A percentile compares a stretch with the other conserved stretches of the same genome.
Evolutionary conservation across 305 asterid genomes (phyloP).

Genomic region (Plantago coronopus): DNA sequence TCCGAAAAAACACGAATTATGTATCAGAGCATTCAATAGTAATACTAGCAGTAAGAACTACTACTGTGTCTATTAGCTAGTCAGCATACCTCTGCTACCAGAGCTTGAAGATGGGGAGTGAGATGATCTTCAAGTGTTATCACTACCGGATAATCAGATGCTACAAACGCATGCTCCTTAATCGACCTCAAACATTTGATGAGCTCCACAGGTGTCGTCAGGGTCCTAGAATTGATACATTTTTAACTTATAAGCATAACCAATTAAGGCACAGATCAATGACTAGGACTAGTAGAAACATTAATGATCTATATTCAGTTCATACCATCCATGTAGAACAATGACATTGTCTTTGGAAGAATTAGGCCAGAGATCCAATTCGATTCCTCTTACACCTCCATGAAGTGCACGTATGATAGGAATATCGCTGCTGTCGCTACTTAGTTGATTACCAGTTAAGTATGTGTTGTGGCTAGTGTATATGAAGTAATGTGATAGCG

Average conservation of each 20-base stretch:
- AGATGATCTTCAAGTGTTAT: conserved; percentile 79
- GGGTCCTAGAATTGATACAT: conserved; percentile 35
- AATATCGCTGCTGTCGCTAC: background rate
- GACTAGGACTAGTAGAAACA: too few species aligned
- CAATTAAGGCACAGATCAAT: background rate
- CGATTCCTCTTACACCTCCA: background rate
- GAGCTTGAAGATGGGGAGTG: conserved; percentile 59
- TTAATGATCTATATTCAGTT: too few species aligned
- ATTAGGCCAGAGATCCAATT: background rate
- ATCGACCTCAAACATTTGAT: conserved; percentile 66
- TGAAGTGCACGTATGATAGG: background rate
- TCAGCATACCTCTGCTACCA: conserved; percentile 57
- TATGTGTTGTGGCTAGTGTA: conserved; percentile 96
- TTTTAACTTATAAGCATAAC: background rate
- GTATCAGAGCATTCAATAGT: background rate
- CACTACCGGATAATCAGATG: conserved; percentile 62
- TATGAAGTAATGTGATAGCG: conserved; percentile 84
- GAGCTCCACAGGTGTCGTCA: conserved; percentile 63
- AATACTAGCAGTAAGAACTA: conserved; percentile 2
- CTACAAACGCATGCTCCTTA: conserved; percentile 57
- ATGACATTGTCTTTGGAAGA: background rate
- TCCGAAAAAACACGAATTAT: conserved; percentile 14
- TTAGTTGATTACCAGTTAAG: conserved; percentile 86
- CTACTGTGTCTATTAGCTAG: too few species aligned
- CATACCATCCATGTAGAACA: background rate